Evolutionary conservation across 2,329 filamentous ascomycete genomes (phyloP).

Genomic region (Xylariales sp.): DNA sequence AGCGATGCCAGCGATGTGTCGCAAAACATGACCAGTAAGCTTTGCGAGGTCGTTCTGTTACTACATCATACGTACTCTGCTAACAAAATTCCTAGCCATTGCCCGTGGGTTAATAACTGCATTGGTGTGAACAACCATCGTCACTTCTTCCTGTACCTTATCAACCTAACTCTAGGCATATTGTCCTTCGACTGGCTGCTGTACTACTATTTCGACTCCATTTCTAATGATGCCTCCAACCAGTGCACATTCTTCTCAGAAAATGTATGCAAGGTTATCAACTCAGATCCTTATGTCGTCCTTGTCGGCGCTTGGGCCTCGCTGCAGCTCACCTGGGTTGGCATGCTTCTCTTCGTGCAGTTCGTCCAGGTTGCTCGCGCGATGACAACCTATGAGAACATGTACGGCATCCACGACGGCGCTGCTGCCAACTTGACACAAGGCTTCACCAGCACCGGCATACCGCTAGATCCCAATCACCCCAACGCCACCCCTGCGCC

Average conservation of each 20-base stretch:
- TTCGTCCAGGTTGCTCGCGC: constrained; percentile 87
- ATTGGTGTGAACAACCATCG: constrained; percentile 93
- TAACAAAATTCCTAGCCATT: too few species aligned
- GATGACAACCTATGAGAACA: constrained; percentile 95
- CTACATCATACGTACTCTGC: too few species aligned
- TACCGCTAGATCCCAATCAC: constrained; percentile 64
- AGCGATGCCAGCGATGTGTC: constrained; percentile 84
- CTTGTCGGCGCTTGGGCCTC: constrained; percentile 74
- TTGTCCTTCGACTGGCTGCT: constrained; percentile 66
- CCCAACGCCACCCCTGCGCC: constrained; percentile 48
- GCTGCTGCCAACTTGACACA: constrained; percentile 54
- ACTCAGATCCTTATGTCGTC: constrained; percentile 79
- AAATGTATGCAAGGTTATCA: constrained; percentile 69
- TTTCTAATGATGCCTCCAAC: constrained; percentile 48
- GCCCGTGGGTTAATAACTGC: constrained; percentile 97
- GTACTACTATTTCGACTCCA: constrained; percentile 63
- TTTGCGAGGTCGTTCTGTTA: too few species aligned
- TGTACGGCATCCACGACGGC: constrained; percentile 71
- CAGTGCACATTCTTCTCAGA: constrained; percentile 74
- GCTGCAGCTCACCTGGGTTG: constrained; percentile 89
- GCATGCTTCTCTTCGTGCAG: constrained; percentile 95
- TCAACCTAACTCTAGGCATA: constrained; percentile 73
- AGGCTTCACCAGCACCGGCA: constrained; percentile 74
- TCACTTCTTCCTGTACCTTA: constrained; percentile 88
- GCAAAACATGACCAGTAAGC: constrained; percentile 95